Conservation (phyloP, 1,139 yeast genomes). For the Sugiyamaella japonica region DNA sequence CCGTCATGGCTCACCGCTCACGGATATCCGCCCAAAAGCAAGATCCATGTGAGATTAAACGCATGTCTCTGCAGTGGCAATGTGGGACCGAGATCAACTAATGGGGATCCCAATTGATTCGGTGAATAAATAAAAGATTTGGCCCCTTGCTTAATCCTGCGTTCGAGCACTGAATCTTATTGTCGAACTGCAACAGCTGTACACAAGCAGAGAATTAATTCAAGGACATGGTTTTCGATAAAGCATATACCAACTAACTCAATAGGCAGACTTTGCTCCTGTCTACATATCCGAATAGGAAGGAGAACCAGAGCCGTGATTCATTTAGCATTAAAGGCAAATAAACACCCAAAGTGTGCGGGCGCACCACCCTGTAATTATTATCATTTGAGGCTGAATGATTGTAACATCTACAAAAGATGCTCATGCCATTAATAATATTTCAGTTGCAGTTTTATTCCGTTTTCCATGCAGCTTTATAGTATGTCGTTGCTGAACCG, state of each 20-base stretch:
- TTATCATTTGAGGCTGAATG: neutral
- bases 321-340: neutral
- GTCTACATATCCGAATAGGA: too few species aligned
- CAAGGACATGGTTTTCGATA: neutral
- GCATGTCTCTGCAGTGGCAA: constrained; percentile 7
- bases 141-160: neutral
- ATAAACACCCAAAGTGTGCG: neutral
- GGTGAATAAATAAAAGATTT: neutral
- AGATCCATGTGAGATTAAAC: constrained; percentile 9
- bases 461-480: neutral
- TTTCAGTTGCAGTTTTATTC: neutral
- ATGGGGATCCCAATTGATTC: constrained; percentile 4
- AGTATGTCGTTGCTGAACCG: neutral
- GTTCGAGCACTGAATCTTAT: neutral
- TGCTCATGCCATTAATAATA: neutral
- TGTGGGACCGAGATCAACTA: constrained; percentile 10
- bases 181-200: neutral
- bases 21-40: neutral
- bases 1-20: too few species aligned
- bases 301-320: too few species aligned
- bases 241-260: neutral
- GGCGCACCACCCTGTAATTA: neutral
- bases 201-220: neutral
- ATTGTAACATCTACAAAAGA: neutral
- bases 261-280: neutral